Base-by-base conservation (phyloP, 768 basidiomycete genomes). In the Antrodiella citrinella region DNA sequence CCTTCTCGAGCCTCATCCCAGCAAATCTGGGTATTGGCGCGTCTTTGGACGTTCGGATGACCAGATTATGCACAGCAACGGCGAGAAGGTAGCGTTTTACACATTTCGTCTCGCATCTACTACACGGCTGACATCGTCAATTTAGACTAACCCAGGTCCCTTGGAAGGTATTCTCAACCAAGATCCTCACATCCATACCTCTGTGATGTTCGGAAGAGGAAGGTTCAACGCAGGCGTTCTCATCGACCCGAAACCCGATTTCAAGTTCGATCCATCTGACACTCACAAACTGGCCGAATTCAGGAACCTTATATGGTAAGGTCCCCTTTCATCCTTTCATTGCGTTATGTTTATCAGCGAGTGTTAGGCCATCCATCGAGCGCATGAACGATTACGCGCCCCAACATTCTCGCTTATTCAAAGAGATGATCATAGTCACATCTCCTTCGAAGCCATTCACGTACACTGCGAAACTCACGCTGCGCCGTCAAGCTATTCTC, bases 391-490 rank as follows among this genome's bases (percentile, higher is more conserved):
- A 54, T 21, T 65, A 58, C 45, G 71, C 72, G 0, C 74, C 74
- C 9, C 56, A 62, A 21, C 72, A 75, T 53, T 72, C 70, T 2
- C 57, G 71, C n/a, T 55, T 75, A 4, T 73, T 73, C 60, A 74
- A 73, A 51, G 72, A 74, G 70, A 76, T 75, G 70, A 66, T 77
- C 44, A 43, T 74, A 4, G 59, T 72, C 24, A 54, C 67, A 1
- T 60, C 58, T 3, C 67, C 70, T 0, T 59, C 63, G 3, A 70
- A 70, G 44, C 72, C 74, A 0, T 73, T 76, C 48, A 57, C 55
- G 7, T 67, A 66, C 41, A 75, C 72, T 0, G 57, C 66, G 2
- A 76, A 76, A 57, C 63, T 65, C 22, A 69, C 69, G 0, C 54
- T 66, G 1, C 58, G 66, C 19, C 65, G 72, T 7, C 62, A 63